Evolutionary conservation across 768 basidiomycete genomes (phyloP).

Genomic region (Boletus barrowsii): DNA sequence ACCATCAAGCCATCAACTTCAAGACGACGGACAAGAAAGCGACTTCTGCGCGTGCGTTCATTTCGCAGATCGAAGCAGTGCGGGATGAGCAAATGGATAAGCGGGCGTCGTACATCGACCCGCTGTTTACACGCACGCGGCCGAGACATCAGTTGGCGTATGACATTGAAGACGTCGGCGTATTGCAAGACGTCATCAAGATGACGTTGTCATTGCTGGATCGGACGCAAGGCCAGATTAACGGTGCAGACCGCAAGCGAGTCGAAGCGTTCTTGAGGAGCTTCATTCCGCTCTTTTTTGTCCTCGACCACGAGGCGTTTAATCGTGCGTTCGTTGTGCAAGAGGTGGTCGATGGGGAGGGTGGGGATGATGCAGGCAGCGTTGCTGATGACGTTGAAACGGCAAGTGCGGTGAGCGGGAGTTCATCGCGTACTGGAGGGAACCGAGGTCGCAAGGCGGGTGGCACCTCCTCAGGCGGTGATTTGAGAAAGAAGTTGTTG

Average conservation of each 20-base stretch:
- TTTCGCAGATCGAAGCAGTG: slow-evolving; percentile 81
- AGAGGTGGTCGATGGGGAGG: slow-evolving; percentile 61
- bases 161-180: slow-evolving; percentile 65
- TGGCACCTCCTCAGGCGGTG: slow-evolving; percentile 47
- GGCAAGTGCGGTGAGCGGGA: slow-evolving; percentile 26
- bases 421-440: slow-evolving; percentile 33
- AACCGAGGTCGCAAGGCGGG: slow-evolving; percentile 40
- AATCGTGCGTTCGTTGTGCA: slow-evolving; percentile 66
- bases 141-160: slow-evolving; percentile 80
- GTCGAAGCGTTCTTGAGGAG: slow-evolving; percentile 82
- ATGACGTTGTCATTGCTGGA: slow-evolving; percentile 89
- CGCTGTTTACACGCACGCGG: slow-evolving; percentile 54
- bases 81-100: slow-evolving; percentile 79
- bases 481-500: slow-evolving; percentile 74
- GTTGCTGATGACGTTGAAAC: slow-evolving; percentile 39
- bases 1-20: slow-evolving; percentile 90
- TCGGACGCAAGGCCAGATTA: slow-evolving; percentile 75
- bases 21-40: slow-evolving; percentile 88
- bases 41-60: slow-evolving; percentile 69
- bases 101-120: slow-evolving; percentile 57
- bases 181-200: slow-evolving; percentile 85
- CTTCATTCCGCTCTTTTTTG: slow-evolving; percentile 74
- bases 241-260: slow-evolving; percentile 66
- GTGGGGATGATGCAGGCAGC: slow-evolving; percentile 44
- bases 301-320: slow-evolving; percentile 67